Conservation (phyloP, 495 filamentous ascomycete genomes). For the Evernia prunastri region DNA sequence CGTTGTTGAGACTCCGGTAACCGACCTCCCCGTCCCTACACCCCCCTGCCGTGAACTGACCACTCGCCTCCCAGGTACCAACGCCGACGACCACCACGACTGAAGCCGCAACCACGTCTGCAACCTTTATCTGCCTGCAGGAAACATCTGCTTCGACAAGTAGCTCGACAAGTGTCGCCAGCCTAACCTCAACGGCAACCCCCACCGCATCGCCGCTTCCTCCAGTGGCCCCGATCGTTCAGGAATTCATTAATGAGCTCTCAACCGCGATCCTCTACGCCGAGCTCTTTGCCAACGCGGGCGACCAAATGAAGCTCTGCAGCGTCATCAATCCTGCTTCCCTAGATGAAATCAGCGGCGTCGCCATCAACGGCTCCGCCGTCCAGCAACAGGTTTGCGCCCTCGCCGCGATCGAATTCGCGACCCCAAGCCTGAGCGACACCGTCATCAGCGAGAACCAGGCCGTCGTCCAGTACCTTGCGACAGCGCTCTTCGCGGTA, state of each 20-base stretch:
- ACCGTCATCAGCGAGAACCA: constrained; percentile 16
- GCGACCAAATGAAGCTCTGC: constrained; percentile 19
- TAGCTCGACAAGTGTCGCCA: constrained; percentile 1
- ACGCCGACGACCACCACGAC: constrained; percentile 6
- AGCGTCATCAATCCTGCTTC: constrained; percentile 17
- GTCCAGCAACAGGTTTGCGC: constrained; percentile 20
- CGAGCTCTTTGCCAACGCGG: constrained; percentile 17
- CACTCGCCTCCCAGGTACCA: neutral
- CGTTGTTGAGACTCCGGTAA: neutral
- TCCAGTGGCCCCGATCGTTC: constrained; percentile 2
- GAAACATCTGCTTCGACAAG: neutral
- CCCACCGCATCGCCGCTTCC: constrained; percentile 15
- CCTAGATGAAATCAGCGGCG: constrained; percentile 13
- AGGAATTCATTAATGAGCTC: constrained; percentile 19
- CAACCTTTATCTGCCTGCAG: neutral
- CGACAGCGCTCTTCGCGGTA: constrained; percentile 20
- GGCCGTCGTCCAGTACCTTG: constrained; percentile 7
- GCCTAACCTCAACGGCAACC: neutral
- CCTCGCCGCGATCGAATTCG: constrained; percentile 5
- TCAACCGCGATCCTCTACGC: constrained; percentile 20
- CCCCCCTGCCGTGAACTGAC: neutral
- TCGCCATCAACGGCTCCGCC: constrained; percentile 20
- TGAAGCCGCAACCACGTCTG: neutral
- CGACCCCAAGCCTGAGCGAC: neutral
- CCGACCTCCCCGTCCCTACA: neutral